Conservation (phyloP, 345 rosid species). For the Citrus reticulata region DNA sequence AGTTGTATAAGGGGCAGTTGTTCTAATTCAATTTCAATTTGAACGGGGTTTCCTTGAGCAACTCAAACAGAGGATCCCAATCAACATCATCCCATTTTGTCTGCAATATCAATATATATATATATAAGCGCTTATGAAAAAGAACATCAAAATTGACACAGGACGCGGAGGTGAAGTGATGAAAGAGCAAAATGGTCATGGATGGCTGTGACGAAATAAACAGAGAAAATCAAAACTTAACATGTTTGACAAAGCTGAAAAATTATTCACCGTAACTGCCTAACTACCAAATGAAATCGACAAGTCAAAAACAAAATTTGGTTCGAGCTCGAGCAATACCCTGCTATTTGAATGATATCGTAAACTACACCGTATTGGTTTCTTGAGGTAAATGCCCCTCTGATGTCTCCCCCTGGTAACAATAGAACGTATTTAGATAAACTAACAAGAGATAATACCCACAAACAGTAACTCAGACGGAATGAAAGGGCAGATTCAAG, state of each 20-base stretch:
- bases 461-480: background rate
- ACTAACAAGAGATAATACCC: background rate
- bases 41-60: background rate
- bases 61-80: background rate
- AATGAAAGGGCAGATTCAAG: constrained; percentile 1
- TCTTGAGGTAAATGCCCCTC: constrained; percentile 10
- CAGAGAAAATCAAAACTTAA: background rate
- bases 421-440: background rate
- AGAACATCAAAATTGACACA: background rate
- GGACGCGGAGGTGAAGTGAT: background rate
- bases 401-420: constrained; percentile 20
- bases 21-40: background rate
- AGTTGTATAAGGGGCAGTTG: background rate
- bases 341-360: background rate
- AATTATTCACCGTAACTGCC: background rate
- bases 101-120: background rate
- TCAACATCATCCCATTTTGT: background rate
- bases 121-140: too few species aligned
- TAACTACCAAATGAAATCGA: too few species aligned
- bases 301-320: background rate
- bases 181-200: background rate
- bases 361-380: constrained; percentile 9
- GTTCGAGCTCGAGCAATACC: background rate
- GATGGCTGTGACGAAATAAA: background rate
- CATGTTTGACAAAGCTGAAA: background rate